Evolutionary conservation across 345 rosid species (phyloP), one percentile per base, ranked within the genome.

Genomic region (Citrus mangshanensis): DNA sequence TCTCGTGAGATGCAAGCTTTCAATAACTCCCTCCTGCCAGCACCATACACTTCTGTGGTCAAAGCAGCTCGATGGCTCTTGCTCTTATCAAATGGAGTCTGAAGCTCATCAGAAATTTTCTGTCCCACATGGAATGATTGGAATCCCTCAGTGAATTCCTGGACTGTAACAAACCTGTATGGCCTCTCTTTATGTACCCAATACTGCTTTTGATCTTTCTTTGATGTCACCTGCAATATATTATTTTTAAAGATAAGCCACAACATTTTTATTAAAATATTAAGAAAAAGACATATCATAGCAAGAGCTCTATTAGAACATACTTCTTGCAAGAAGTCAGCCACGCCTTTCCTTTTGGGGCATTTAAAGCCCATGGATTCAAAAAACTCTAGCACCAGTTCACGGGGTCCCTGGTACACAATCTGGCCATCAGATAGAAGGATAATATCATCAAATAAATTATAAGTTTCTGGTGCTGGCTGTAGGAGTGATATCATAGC

Each of bases 271-370:
- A 42, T 42, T 42, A 42, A 42, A 51, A 51, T 51, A 51, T 51
- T 16, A 51, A 51, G 21, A 14, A 51, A 14, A 16, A 16, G 56
- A 51, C 19, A 16, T 51, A 18, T 51, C 56, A 16, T 16, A 51
- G 21, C 14, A 38, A 28, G 0, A 25, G 8, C 55, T 25, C 1
- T 27, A 27, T 61, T 58, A 25, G 46, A 7, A 35, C 94, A 73
- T 73, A 90, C 97, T 82, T 92, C 94, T 73, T 92, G 93, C 68
- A 90, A 78, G 85, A 89, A 90, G 82, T 90, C 94, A 51, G 97
- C 94, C 25, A 81, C 83, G 5, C 88, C 94, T 87, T 92, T 92
- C 84, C 97, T 88, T 66, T 83, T 81, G 13, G 94, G 93, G 81
- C 97, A 90, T 63, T 83, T 85, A 82, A 91, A 89, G 59, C 95